Percentiles rank a stretch among this genome's conserved stretches.
Conservation (phyloP, 768 basidiomycete species). For the Naganishia kalamii region DNA sequence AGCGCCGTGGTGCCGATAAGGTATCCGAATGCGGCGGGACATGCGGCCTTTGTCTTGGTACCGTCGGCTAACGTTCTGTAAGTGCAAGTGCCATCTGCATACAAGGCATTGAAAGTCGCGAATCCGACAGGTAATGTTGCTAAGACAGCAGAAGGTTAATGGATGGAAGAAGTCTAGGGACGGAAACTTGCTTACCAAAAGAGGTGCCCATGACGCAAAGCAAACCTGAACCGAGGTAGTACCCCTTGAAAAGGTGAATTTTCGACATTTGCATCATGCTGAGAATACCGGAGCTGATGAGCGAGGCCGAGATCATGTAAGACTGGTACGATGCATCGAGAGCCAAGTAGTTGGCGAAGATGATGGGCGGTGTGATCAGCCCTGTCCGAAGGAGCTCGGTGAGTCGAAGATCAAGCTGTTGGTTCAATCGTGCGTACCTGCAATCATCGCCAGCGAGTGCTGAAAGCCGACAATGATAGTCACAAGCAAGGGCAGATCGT, state of each 20-base stretch:
- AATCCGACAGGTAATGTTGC: slow-evolving; percentile 68
- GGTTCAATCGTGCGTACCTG: slow-evolving; percentile 31
- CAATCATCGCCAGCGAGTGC: slow-evolving; percentile 74
- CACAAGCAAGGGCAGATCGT: slow-evolving; percentile 64
- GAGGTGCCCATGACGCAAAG: slow-evolving; percentile 64
- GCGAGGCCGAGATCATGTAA: slow-evolving; percentile 73
- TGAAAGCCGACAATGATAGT: slow-evolving; percentile 62
- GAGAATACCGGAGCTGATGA: slow-evolving; percentile 57
- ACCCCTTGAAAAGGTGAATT: slow-evolving; percentile 56
- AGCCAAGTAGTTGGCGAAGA: slow-evolving; percentile 61
- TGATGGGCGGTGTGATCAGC: slow-evolving; percentile 75
- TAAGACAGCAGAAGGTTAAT: too few species aligned
- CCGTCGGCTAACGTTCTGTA: slow-evolving; percentile 58
- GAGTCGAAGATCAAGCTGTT: not conserved
- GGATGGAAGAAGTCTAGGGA: too few species aligned
- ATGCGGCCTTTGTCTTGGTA: slow-evolving; percentile 55
- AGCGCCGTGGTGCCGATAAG: slow-evolving; percentile 67
- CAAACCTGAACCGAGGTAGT: slow-evolving; percentile 69
- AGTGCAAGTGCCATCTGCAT: slow-evolving; percentile 70
- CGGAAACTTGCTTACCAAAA: not conserved
- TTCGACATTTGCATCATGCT: slow-evolving; percentile 68
- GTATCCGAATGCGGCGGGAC: slow-evolving; percentile 75
- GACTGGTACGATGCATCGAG: slow-evolving; percentile 58
- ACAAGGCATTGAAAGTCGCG: slow-evolving; percentile 64
- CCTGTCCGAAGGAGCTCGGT: slow-evolving; percentile 45